Percentiles rank a stretch among this genome's conserved stretches.
These are phyloP conservation scores for Kandelia obovata DNA, from an alignment of 345 rosid species.

Conservation along the genomic window DNA sequence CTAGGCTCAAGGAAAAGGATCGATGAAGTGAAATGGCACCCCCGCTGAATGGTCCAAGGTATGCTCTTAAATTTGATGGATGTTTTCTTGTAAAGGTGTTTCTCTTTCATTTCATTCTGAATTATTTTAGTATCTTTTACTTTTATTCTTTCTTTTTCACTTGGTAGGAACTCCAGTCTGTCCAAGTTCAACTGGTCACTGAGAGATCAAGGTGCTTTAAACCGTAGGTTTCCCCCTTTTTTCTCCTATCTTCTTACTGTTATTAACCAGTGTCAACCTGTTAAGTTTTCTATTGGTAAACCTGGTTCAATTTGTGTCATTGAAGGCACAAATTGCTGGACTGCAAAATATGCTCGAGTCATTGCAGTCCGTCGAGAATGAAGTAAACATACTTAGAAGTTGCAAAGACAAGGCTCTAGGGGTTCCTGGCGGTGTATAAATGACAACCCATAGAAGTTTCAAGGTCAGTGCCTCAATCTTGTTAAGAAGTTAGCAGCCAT, in stretches of 20 bases:
- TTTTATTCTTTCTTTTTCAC: neutral
- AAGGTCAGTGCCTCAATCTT: conserved; percentile 12
- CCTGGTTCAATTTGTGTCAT: neutral
- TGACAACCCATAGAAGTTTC: conserved; percentile 28
- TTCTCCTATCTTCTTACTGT: conserved; percentile 3
- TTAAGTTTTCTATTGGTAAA: neutral
- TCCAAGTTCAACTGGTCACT: conserved; percentile 73
- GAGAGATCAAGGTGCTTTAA: conserved; percentile 98
- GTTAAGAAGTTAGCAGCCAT: neutral
- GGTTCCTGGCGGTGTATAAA: conserved; percentile 77
- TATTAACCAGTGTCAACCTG: neutral
- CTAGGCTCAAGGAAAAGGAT: conserved; percentile 60
- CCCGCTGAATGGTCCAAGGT: conserved; percentile 78
- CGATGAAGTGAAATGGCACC: conserved; percentile 59
- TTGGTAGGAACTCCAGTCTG: conserved; percentile 81
- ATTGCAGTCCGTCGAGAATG: conserved; percentile 62
- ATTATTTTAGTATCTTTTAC: neutral
- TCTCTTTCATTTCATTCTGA: neutral
- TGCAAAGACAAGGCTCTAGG: conserved; percentile 65
- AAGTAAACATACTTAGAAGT: conserved; percentile 74
- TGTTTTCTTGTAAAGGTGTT: neutral
- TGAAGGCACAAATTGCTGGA: conserved; percentile 86
- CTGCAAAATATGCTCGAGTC: conserved; percentile 78
- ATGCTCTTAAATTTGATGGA: too few relatives aligned
- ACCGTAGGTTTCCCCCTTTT: conserved; percentile 57